Evolutionary conservation across 371 early-diverging fungal species (phyloP), one percentile per base, ranked within the genome.

Genomic region (Lichtheimia hyalospora): DNA sequence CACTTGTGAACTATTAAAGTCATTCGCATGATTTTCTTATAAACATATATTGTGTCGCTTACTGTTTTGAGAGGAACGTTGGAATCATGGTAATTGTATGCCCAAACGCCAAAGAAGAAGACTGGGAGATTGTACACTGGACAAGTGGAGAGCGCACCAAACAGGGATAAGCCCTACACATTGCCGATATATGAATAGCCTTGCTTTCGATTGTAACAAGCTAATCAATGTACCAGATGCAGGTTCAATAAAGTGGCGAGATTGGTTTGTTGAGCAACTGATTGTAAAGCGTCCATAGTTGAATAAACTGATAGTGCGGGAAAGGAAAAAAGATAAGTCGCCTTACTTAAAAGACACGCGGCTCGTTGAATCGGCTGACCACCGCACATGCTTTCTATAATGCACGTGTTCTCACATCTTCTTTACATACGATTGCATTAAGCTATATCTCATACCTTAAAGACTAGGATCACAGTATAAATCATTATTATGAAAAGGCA

Each of bases 91-190:
- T 72, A 68, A 27, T 81, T 73, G 44, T 69, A 77, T 10, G 81
- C 78, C 81, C 81, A 81, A 51, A 71, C 74, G 15, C 78, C 81
- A 51, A 81, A 81, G 49, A 81, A 75, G 54, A 74, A 81, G 44
- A 81, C 74, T 20, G 81, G 78, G 25, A 77, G 65, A 51, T 81
- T 81, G 56, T 81, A 81, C 12, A 68, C 68, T 0, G 81, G 81
- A 58, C 71, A 70, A 34, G 68, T 51, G 21, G 81, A 69, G 57
- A 81, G 46, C 23, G 71, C 64, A 40, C 81, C 78, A 51, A 77
- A 59, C 18, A 81, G 72, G 4, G 78, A 68, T 28, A 81, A 60
- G 0, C 71, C 69, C 81, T 81, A 54, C 34, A 34, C 34, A 34
- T 34, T 34, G 34, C 34, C 34, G 10, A 34, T 13, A 27, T 21